Base-by-base conservation (phyloP, 495 filamentous ascomycete species). In the Oidiodendron maius region DNA sequence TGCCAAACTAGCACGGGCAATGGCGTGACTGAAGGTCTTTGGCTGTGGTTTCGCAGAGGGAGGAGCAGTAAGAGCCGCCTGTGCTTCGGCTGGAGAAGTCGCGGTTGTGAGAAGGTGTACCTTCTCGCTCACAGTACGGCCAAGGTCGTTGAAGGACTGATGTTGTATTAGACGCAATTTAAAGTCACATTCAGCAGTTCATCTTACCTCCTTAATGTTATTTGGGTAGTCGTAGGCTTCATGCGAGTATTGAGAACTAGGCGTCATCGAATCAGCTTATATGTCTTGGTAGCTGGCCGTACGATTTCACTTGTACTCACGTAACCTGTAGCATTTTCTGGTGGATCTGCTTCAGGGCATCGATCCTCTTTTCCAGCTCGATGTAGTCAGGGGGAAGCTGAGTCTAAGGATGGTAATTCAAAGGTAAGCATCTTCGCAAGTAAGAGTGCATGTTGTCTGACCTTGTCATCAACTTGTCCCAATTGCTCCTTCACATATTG, bases 221-320 rank as follows among this genome's bases (percentile, higher is more conserved):
- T 89, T 83, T n/a, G 93, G 93, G 69, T 98, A 98, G 71, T 98
- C 93, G 70, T 98, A 98, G 58, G 91, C 79, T 78, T 98, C 93
- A 68, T 91, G 83, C 22, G 87, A 81, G 71, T 96, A 98, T 74
- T 96, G 91, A 46, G 89, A 90, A 52, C 91, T 96, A 61, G 32
- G 12, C n/a, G n/a, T n/a, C n/a, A n/a, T n/a, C n/a, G n/a, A n/a
- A n/a, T n/a, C n/a, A n/a, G n/a, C n/a, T n/a, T n/a, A n/a, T n/a
- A n/a, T n/a, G n/a, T n/a, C n/a, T n/a, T n/a, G n/a, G n/a, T n/a
- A n/a, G n/a, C n/a, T n/a, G n/a, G n/a, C n/a, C n/a, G n/a, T n/a
- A 36, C 18, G 26, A 45, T 16, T 17, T 18, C 25, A 18, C 22
- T 38, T 1, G n/a, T 41, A 80, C 89, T 65, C 74, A 96, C 91